Percentiles rank a stretch among this genome's conserved stretches.
phyloP scores from a whole-genome alignment of 202 grass and related monocot genomes.

The Elaeis oleifera region DNA sequence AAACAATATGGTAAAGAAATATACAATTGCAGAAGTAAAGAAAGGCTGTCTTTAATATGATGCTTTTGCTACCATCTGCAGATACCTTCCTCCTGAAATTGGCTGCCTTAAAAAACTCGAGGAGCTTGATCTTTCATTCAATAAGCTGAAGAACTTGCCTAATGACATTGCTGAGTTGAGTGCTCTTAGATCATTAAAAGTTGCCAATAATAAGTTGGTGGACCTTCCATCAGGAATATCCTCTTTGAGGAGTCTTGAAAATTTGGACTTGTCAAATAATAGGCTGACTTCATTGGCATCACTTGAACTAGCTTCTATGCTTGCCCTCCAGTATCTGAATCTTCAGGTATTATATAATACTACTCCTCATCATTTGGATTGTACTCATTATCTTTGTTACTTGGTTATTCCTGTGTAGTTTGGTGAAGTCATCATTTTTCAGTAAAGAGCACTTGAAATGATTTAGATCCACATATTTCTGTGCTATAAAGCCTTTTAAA shows the following conservation, averaged over 20 bases:
- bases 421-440: too few relatives aligned
- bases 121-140: slow-evolving; percentile 95
- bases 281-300: slow-evolving; percentile 72
- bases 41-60: slow-evolving; percentile 4
- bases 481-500: too few relatives aligned
- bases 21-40: too few relatives aligned
- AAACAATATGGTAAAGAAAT: too few relatives aligned
- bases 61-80: slow-evolving; percentile 27
- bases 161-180: slow-evolving; percentile 64
- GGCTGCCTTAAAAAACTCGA: slow-evolving; percentile 66
- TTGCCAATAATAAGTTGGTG: slow-evolving; percentile 89
- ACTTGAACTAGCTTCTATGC: slow-evolving; percentile 66
- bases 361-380: slow-evolving; percentile 1
- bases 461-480: too few relatives aligned
- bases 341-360: slow-evolving; percentile 53
- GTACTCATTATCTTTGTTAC: too few relatives aligned
- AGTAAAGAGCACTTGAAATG: too few relatives aligned
- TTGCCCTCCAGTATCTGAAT: slow-evolving; percentile 74
- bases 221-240: slow-evolving; percentile 71
- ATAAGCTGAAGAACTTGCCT: slow-evolving; percentile 92
- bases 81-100: slow-evolving; percentile 96
- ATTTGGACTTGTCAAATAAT: slow-evolving; percentile 89
- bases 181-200: slow-evolving; percentile 64
- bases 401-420: too few relatives aligned
- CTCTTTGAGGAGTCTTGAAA: slow-evolving; percentile 66